Conservation (phyloP, 2,329 filamentous ascomycete species). For the Botrytis sinoallii region DNA sequence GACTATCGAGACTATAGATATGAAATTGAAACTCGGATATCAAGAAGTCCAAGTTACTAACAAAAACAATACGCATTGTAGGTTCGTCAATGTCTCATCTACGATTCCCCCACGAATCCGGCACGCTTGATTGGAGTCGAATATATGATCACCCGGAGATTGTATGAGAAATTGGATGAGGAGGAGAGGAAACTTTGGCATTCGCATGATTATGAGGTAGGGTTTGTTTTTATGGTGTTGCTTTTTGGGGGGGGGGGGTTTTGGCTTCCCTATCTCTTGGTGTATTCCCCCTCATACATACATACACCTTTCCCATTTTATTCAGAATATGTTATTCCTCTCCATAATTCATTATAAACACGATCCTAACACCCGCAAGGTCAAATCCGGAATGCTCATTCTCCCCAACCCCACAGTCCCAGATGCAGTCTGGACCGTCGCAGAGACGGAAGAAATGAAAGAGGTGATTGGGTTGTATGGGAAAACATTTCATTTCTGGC, state of each 20-base stretch:
- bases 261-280: slow-evolving; percentile 62
- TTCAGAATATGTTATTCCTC: no score
- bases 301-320: no score
- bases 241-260: slow-evolving; percentile 47
- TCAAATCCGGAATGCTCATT: slow-evolving; percentile 62
- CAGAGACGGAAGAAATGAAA: slow-evolving; percentile 79
- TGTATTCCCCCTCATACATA: no score
- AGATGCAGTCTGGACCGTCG: slow-evolving; percentile 64
- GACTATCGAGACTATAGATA: background rate
- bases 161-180: slow-evolving; percentile 63
- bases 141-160: slow-evolving; percentile 63
- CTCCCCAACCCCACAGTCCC: slow-evolving; percentile 61
- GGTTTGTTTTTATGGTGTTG: slow-evolving; percentile 40
- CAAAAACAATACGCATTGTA: background rate
- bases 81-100: slow-evolving; percentile 73
- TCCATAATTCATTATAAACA: background rate
- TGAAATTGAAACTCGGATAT: background rate
- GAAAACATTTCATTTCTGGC: slow-evolving; percentile 85
- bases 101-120: slow-evolving; percentile 64
- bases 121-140: slow-evolving; percentile 80
- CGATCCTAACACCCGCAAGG: slow-evolving; percentile 21
- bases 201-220: slow-evolving; percentile 57
- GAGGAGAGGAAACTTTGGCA: slow-evolving; percentile 79
- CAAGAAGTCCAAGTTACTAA: background rate
- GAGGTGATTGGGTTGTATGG: slow-evolving; percentile 73